Evolutionary conservation across 2,329 filamentous ascomycete species (phyloP).

Genomic region (Aspergillus sp.): DNA sequence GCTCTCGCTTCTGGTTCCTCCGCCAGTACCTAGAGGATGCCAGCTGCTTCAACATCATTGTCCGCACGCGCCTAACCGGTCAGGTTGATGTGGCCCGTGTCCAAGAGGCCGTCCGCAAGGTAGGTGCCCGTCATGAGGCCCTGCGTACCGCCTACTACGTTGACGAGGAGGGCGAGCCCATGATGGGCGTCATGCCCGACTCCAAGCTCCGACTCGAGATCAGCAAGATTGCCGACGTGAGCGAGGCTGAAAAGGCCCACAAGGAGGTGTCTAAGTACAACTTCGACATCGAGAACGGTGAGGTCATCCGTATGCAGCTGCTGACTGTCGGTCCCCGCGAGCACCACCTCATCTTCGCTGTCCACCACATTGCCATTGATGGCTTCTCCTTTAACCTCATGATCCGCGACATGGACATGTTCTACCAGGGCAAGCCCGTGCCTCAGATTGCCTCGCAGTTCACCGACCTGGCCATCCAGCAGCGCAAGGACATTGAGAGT

Average conservation of each 20-base stretch:
- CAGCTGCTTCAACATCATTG: slow-evolving; percentile 16
- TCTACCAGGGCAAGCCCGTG: not conserved
- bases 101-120: not conserved
- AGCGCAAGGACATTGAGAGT: not conserved
- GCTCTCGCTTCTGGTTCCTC: not conserved
- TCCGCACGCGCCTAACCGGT: not conserved
- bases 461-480: not conserved
- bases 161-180: not conserved
- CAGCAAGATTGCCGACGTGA: no score
- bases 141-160: not conserved
- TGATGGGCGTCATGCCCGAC: not conserved
- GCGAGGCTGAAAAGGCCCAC: no score
- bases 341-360: slow-evolving; percentile 29
- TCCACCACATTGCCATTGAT: slow-evolving; percentile 40
- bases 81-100: not conserved
- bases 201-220: not conserved
- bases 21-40: slow-evolving; percentile 15
- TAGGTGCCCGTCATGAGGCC: not conserved
- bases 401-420: slow-evolving; percentile 25
- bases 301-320: slow-evolving; percentile 6
- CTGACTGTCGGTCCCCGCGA: slow-evolving; percentile 18
- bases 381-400: slow-evolving; percentile 29
- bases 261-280: no score
- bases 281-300: no score
- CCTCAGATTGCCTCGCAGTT: no score